Percentiles rank a stretch among this genome's conserved stretches.
Conservation (phyloP, 345 rosid genomes). For the Dipteronia sinensis region DNA sequence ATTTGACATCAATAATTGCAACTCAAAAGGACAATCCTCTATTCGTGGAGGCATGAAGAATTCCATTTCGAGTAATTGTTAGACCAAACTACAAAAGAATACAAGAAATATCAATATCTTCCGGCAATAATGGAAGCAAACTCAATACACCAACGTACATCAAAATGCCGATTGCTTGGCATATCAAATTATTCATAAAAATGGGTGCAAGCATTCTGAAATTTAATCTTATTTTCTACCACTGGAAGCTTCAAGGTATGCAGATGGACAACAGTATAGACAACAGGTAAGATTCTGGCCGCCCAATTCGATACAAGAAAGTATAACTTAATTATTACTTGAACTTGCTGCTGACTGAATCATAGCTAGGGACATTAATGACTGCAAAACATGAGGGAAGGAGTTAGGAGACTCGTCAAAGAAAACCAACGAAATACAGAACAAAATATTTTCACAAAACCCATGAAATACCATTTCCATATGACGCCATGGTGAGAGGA, state of each 20-base stretch:
- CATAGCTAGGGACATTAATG: slow-evolving; percentile 67
- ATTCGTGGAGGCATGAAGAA: background rate
- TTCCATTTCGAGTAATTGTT: slow-evolving; percentile 5
- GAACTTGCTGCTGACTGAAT: slow-evolving; percentile 61
- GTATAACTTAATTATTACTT: slow-evolving; percentile 30
- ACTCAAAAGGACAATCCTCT: background rate
- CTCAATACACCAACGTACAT: background rate
- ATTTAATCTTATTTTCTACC: slow-evolving; percentile 23
- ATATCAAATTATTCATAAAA: slow-evolving; percentile 32
- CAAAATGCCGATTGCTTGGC: slow-evolving; percentile 11
- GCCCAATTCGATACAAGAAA: slow-evolving; percentile 3
- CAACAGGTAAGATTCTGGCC: slow-evolving; percentile 14
- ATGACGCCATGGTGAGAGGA: slow-evolving; percentile 93
- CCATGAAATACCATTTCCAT: slow-evolving; percentile 67
- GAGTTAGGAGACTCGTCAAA: slow-evolving; percentile 6
- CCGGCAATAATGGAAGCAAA: background rate
- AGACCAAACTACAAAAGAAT: slow-evolving; percentile 19
- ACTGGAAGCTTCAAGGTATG: slow-evolving; percentile 11
- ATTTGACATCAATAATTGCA: background rate
- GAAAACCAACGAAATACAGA: background rate
- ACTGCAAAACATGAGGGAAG: slow-evolving; percentile 34
- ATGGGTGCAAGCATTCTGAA: background rate
- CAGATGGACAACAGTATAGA: slow-evolving; percentile 20
- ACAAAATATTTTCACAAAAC: background rate
- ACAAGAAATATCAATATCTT: background rate